Evolutionary conservation across 345 rosid species (phyloP), one percentile per base, ranked within the genome.

Genomic region (Lumnitzera racemosa): DNA sequence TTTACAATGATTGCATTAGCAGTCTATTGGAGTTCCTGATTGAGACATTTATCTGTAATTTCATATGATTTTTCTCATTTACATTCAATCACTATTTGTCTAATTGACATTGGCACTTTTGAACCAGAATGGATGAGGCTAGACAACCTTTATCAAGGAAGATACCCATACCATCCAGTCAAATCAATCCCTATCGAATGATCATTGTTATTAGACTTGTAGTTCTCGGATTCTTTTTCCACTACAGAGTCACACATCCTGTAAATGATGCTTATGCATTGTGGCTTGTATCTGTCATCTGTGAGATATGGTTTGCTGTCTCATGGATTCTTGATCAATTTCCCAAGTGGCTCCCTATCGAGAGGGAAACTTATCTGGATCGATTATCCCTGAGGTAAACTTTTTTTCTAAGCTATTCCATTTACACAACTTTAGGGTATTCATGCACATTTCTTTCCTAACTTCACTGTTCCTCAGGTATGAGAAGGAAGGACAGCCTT

Each of bases 241-340:
- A 77, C 49, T 80, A 83, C 50, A 72, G 84, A 69, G 63, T 83
- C 31, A 75, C 53, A 49, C 77, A 79, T 57, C 88, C 88, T 8
- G 88, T 83, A 47, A 73, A 73, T 3, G 69, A 77, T 51, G 84
- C 83, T 24, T 78, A 62, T 51, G 83, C 72, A 53, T 46, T 83
- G 47, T 83, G 87, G 87, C 79, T 82, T n/a, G 64, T 75, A 61
- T 82, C 87, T 24, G 84, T 82, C 15, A 77, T 80, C 55, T 80
- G 87, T 61, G 87, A 82, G 67, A 67, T 80, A 31, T 82, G 84
- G 84, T 82, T 82, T 61, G 84, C 66, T 56, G 50, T 75, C 60
- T 75, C 79, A n/a, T 82, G 87, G 87, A 77, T 79, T 55, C 79
- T 82, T 53, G 84, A 82, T 67, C 87, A 82, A 62, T 80, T 82